Evolutionary conservation across 225 moss, liverwort and hornwort species (phyloP), one percentile per base, ranked within the genome.

Genomic region (Straminergon stramineum): DNA sequence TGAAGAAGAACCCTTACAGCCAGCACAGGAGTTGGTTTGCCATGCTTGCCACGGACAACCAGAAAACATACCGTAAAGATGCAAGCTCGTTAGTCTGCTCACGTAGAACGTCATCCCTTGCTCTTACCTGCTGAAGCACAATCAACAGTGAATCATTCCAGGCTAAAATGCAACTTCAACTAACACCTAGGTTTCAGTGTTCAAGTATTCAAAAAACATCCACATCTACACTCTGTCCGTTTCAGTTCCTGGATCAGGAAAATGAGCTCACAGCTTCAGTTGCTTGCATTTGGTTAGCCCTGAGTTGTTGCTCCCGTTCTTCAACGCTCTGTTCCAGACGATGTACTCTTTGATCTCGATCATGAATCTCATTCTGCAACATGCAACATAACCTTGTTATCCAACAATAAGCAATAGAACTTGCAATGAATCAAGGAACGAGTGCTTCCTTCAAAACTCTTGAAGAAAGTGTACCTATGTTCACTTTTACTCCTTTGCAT

Each of bases 21-120:
- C 69, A 84, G 62, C 67, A 74, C 35, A 87, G 43, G 61, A 84
- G 61, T 48, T 75, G 16, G 34, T 28, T 89, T 79, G 32, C 32
- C 57, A 81, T 84, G 23, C 55, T 81, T 75, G 83, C 65, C 83
- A 86, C 88, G 60, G 83, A 85, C 39, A 75, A 73, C 31, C 15
- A 35, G 89, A 79, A 30, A 82, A 79, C 91, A 86, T 98, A 98
- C 97, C 96, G 95, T 89, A 98, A 91, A 79, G 92, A 93, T 66
- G 96, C 88, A 89, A 98, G 89, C 82, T 97, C 97, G n/a, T 95
- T 97, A 21, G 94, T 96, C 88, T 96, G 97, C 85, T 98, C 97
- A 73, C 96, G 97, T 75, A 98, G 75, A 84, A 97, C 94, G 76
- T 95, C 95, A 89, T 98, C 98, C 92, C 96, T 97, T 86, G 95